Conservation (phyloP, 306 rosid genomes). For the Cicer arietinum region DNA sequence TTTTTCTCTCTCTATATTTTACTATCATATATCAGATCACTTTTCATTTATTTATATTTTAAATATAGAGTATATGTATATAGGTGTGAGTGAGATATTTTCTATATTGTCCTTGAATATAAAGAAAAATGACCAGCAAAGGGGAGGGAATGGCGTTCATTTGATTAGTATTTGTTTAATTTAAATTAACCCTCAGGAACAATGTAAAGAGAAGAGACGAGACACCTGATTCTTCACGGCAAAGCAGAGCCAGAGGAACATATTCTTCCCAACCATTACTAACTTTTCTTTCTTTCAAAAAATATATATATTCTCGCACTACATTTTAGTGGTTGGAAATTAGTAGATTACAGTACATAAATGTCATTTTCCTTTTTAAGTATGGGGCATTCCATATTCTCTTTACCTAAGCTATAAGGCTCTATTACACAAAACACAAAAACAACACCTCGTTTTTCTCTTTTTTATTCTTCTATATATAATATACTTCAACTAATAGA, state of each 20-base stretch:
- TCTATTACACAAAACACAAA: background rate
- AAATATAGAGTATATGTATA: no score
- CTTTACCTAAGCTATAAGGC: background rate
- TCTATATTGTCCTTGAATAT: no score
- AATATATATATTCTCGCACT: no score
- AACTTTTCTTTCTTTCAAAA: background rate
- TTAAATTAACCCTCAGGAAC: slow-evolving; percentile 36
- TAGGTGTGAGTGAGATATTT: no score
- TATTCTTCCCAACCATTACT: slow-evolving; percentile 40
- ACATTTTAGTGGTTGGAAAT: background rate
- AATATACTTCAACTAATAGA: background rate
- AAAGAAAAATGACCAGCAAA: no score
- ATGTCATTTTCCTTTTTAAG: slow-evolving; percentile 8
- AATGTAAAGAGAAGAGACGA: slow-evolving; percentile 3
- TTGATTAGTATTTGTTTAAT: background rate
- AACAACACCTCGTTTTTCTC: background rate
- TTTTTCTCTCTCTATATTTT: no score
- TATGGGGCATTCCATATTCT: slow-evolving; percentile 2
- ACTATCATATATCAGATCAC: no score
- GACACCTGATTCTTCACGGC: slow-evolving; percentile 54
- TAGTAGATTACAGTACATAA: background rate
- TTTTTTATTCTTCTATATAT: no score
- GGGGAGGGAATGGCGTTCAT: background rate
- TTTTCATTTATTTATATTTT: no score
- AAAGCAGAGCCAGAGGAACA: slow-evolving; percentile 35